Evolutionary conservation across 352 stramenopile species (phyloP).

Genomic region (Phytopythium mirpurense): DNA sequence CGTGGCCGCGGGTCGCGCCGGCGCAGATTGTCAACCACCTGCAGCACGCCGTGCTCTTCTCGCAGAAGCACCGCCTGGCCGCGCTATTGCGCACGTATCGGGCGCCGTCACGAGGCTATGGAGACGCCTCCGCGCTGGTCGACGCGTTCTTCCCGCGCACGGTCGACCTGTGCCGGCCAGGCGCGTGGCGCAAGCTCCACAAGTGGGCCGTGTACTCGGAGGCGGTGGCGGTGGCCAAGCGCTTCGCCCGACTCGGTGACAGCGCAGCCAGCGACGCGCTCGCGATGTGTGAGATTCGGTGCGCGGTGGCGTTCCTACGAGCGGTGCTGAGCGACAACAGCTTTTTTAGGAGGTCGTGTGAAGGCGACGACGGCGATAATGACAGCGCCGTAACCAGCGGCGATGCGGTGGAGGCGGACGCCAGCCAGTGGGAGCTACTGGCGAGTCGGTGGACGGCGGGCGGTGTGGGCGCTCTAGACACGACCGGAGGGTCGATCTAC

Average conservation of each 20-base stretch:
- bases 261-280: neutral
- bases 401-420: neutral
- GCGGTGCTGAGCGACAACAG: neutral
- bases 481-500: neutral
- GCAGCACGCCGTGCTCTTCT: conserved; percentile 52
- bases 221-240: conserved; percentile 35
- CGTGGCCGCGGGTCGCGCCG: conserved; percentile 35
- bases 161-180: conserved; percentile 23
- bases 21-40: conserved; percentile 66
- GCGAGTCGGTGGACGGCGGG: neutral
- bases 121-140: conserved; percentile 9
- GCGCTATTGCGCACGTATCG: conserved; percentile 27
- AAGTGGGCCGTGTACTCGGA: conserved; percentile 46
- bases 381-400: no score
- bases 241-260: neutral
- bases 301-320: neutral
- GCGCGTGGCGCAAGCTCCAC: conserved; percentile 15
- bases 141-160: conserved; percentile 53
- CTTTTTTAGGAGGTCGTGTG: neutral
- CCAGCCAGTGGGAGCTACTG: neutral
- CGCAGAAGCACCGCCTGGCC: conserved; percentile 53
- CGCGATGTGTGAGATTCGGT: neutral
- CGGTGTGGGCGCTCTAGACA: no score
- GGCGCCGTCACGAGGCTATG: no score
- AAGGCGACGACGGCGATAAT: neutral